phyloP scores from a whole-genome alignment of 805 yeast genomes.

The Lipomyces oligophaga region DNA sequence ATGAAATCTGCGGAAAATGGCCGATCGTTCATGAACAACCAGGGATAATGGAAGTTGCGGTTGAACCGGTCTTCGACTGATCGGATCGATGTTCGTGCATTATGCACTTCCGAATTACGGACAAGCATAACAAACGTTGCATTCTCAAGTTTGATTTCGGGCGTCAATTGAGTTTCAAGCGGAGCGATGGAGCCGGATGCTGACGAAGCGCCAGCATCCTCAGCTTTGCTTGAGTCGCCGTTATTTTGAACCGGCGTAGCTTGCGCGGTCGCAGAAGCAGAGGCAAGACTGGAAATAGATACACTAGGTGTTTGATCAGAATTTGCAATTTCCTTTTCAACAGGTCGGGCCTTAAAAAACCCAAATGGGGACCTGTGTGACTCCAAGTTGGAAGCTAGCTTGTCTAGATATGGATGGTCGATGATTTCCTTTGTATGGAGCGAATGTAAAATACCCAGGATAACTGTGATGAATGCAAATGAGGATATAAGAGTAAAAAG shows the following conservation, averaged over 20 bases:
- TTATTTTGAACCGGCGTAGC: not conserved
- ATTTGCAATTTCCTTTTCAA: not conserved
- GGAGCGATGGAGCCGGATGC: not conserved
- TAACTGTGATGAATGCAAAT: too few species aligned
- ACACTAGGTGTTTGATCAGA: not conserved
- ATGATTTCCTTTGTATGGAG: conserved; percentile 2
- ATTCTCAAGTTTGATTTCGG: conserved; percentile 34
- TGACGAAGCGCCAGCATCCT: not conserved
- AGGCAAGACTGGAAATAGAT: not conserved
- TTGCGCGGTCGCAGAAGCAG: not conserved
- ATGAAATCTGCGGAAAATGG: conserved; percentile 57
- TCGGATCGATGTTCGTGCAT: conserved; percentile 54
- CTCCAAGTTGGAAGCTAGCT: not conserved
- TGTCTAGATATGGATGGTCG: conserved; percentile 6
- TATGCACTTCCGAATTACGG: conserved; percentile 60
- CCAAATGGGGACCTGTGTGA: too few species aligned
- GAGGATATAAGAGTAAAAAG: too few species aligned
- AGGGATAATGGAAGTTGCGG: conserved; percentile 59
- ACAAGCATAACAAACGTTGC: conserved; percentile 71
- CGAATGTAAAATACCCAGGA: conserved; percentile 2
- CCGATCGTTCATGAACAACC: conserved; percentile 72
- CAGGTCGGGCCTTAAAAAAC: not conserved
- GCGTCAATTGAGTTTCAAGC: not conserved
- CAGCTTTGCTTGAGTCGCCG: not conserved
- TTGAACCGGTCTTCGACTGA: conserved; percentile 67